Percentiles rank a stretch among this genome's conserved stretches.
These are phyloP conservation scores for Waltergamsia citrina DNA, from an alignment of 2,329 filamentous ascomycete species.

Conservation along the genomic window DNA sequence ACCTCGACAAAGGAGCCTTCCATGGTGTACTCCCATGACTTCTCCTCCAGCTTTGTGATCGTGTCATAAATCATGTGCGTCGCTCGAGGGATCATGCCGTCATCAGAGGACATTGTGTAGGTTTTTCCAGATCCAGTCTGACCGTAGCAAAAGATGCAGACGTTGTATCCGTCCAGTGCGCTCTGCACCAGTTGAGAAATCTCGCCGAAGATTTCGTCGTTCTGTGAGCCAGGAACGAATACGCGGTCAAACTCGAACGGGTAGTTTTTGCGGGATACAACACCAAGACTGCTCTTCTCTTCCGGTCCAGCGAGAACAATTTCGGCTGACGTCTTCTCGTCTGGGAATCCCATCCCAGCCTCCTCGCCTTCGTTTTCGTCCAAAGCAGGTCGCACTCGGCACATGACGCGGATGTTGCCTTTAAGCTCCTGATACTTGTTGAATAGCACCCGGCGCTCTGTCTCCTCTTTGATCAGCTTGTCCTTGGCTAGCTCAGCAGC, in stretches of 20 bases:
- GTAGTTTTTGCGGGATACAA: constrained; percentile 67
- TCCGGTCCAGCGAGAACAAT: constrained; percentile 77
- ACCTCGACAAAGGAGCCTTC: constrained; percentile 94
- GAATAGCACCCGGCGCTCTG: constrained; percentile 80
- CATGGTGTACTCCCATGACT: constrained; percentile 92
- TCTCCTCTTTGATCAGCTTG: constrained; percentile 87
- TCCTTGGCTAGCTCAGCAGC: constrained; percentile 62
- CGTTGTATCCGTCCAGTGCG: constrained; percentile 93
- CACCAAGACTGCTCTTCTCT: constrained; percentile 71
- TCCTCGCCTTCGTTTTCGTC: constrained; percentile 49
- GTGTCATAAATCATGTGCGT: constrained; percentile 91
- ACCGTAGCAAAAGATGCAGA: constrained; percentile 97
- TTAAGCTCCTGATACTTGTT: constrained; percentile 98
- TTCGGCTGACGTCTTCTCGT: constrained; percentile 79
- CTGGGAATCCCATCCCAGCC: constrained; percentile 70
- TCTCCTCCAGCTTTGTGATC: constrained; percentile 71
- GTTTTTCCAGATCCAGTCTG: constrained; percentile 98
- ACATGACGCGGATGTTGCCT: constrained; percentile 98
- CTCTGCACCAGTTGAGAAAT: constrained; percentile 96
- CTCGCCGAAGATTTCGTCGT: constrained; percentile 85
- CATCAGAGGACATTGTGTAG: constrained; percentile 81
- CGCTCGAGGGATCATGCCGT: constrained; percentile 92
- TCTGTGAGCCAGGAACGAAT: constrained; percentile 68
- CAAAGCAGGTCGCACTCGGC: constrained; percentile 74
- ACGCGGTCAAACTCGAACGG: constrained; percentile 90